A percentile compares a stretch with the other conserved stretches of the same genome.
These are phyloP conservation scores for Polyporus tsugae DNA, from an alignment of 1,284 basidiomycete genomes.

Conservation along the genomic window DNA sequence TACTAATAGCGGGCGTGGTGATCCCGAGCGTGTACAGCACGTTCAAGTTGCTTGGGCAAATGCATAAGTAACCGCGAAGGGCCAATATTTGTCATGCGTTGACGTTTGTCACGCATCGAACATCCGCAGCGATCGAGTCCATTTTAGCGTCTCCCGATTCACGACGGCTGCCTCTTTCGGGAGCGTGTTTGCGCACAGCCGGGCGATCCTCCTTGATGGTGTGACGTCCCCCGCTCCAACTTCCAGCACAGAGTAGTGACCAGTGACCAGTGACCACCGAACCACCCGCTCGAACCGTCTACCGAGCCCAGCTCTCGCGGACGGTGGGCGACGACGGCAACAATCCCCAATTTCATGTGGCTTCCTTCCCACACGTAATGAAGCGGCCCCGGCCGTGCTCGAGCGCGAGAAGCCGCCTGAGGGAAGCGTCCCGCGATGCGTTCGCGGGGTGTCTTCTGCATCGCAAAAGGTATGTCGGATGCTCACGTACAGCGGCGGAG, in stretches of 20 bases:
- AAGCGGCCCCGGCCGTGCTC: neutral
- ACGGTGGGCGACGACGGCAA: neutral
- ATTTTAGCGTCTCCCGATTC: neutral
- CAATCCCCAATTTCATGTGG: neutral
- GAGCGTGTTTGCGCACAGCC: neutral
- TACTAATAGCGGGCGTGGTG: too few species aligned
- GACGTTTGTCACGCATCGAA: neutral
- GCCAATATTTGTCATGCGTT: neutral
- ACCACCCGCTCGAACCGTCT: too few species aligned
- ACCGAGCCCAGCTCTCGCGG: neutral
- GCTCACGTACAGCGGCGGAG: neutral
- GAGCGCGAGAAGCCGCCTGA: neutral
- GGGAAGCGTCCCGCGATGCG: neutral
- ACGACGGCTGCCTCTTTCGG: neutral
- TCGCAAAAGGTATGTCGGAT: neutral
- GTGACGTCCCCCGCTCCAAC: neutral
- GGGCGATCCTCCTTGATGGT: slow-evolving; percentile 5
- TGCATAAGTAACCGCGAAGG: neutral
- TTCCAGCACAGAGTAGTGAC: too few species aligned
- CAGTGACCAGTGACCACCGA: too few species aligned
- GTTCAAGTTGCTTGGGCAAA: neutral
- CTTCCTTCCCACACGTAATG: neutral
- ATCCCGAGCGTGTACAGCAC: neutral
- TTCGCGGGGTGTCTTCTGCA: neutral
- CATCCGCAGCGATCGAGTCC: slow-evolving; percentile 3